Percentiles rank a stretch among this genome's conserved stretches.
Conservation (phyloP, 805 yeast species). For the Kregervanrija fluxuum region DNA sequence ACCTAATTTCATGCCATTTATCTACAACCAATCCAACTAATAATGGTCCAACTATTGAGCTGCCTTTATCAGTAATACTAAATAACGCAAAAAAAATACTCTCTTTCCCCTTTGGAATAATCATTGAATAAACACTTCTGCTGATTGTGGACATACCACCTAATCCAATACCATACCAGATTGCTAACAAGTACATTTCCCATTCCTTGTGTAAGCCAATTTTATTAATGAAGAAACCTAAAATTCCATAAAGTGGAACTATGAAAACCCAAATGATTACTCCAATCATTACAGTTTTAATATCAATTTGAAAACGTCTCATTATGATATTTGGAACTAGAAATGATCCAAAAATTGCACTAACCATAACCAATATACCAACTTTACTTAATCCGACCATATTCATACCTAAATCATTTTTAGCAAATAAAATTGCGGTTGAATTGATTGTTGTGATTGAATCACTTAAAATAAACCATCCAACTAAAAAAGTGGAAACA, state of each 20-base stretch:
- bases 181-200: slow-evolving; percentile 64
- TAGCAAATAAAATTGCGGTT: slow-evolving; percentile 71
- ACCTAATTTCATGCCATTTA: slow-evolving; percentile 63
- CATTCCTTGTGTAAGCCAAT: slow-evolving; percentile 55
- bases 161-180: slow-evolving; percentile 69
- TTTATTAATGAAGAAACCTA: slow-evolving; percentile 49
- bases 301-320: slow-evolving; percentile 32
- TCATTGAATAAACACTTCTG: slow-evolving; percentile 57
- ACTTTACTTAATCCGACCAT: slow-evolving; percentile 58
- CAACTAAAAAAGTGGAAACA: slow-evolving; percentile 56
- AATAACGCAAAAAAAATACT: slow-evolving; percentile 69
- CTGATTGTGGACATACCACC: slow-evolving; percentile 70
- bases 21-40: slow-evolving; percentile 69
- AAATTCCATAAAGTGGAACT: slow-evolving; percentile 65
- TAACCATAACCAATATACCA: slow-evolving; percentile 58
- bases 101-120: slow-evolving; percentile 71
- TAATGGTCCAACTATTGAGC: slow-evolving; percentile 67
- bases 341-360: slow-evolving; percentile 63
- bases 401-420: slow-evolving; percentile 60
- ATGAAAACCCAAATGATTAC: slow-evolving; percentile 54
- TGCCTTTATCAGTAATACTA: slow-evolving; percentile 75
- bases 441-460: slow-evolving; percentile 73
- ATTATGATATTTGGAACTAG: slow-evolving; percentile 40
- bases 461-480: slow-evolving; percentile 75
- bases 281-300: slow-evolving; percentile 43